Conservation (phyloP, 805 yeast genomes). For the Ogataea saltuana region DNA sequence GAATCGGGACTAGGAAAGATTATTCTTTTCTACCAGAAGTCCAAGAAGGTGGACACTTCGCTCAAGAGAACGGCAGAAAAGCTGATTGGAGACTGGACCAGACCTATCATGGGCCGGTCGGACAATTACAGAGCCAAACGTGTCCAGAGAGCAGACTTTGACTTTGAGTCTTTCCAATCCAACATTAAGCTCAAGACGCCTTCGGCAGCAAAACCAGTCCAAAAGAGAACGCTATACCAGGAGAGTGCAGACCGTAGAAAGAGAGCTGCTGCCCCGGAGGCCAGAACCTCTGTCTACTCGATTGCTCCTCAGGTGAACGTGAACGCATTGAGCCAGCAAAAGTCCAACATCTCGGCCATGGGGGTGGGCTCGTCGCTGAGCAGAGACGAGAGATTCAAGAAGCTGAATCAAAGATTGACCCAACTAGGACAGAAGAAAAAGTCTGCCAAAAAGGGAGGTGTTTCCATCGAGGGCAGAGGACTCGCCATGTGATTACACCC, state of each 20-base stretch:
- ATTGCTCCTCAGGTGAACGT: conserved; percentile 82
- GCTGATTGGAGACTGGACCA: conserved; percentile 94
- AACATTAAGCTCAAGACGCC: conserved; percentile 38
- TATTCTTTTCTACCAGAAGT: conserved; percentile 87
- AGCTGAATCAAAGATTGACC: conserved; percentile 62
- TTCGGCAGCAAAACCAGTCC: conserved; percentile 30
- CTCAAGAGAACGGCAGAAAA: conserved; percentile 88
- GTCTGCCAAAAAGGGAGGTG: conserved; percentile 64
- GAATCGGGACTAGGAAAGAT: conserved; percentile 95
- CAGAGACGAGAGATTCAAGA: conserved; percentile 78
- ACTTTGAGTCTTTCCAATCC: conserved; percentile 52
- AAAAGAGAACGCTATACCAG: conserved; percentile 71
- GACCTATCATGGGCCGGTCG: conserved; percentile 94
- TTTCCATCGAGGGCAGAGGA: conserved; percentile 75
- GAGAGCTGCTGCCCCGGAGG: conserved; percentile 95
- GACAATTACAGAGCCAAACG: conserved; percentile 90
- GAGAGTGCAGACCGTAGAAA: conserved; percentile 88
- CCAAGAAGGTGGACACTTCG: conserved; percentile 82
- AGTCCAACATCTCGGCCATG: conserved; percentile 37
- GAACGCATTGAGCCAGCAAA: conserved; percentile 42
- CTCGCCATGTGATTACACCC: conserved; percentile 25
- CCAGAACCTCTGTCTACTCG: conserved; percentile 83
- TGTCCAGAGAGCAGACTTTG: conserved; percentile 68
- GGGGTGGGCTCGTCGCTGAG: conserved; percentile 54
- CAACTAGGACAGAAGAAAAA: conserved; percentile 50